These are phyloP conservation scores for Glycine soja DNA, from an alignment of 306 rosid species.

Conservation along the genomic window DNA sequence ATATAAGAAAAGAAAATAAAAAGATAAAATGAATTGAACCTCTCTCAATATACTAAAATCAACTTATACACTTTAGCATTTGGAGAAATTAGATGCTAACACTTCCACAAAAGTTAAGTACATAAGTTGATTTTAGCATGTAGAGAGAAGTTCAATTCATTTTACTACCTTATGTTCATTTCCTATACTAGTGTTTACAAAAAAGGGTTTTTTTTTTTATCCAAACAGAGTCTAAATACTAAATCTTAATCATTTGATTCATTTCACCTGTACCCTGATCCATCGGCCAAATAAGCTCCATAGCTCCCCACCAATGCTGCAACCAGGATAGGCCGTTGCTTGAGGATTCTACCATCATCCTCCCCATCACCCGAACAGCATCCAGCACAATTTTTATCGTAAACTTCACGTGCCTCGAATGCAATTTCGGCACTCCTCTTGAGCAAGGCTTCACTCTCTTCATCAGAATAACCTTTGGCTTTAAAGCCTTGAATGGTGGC, in stretches of 20 bases:
- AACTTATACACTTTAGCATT: too few species aligned
- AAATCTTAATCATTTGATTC: neutral
- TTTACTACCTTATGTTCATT: too few species aligned
- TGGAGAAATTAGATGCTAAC: too few species aligned
- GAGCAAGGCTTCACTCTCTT: slow-evolving; percentile 59
- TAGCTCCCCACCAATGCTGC: slow-evolving; percentile 71
- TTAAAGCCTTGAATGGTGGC: slow-evolving; percentile 68
- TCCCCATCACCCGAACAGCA: slow-evolving; percentile 38
- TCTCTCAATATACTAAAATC: too few species aligned
- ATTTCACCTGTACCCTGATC: slow-evolving; percentile 70
- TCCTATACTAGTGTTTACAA: too few species aligned
- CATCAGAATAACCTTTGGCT: slow-evolving; percentile 58
- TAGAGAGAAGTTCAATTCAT: too few species aligned
- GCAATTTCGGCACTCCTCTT: slow-evolving; percentile 64
- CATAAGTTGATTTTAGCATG: too few species aligned
- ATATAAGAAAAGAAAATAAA: too few species aligned
- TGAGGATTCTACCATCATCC: slow-evolving; percentile 48
- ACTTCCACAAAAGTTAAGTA: too few species aligned
- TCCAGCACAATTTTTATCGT: slow-evolving; percentile 51
- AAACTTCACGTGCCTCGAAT: slow-evolving; percentile 56
- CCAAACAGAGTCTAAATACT: too few species aligned
- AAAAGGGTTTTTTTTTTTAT: too few species aligned
- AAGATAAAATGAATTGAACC: too few species aligned
- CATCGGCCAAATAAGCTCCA: slow-evolving; percentile 73
- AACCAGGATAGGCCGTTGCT: slow-evolving; percentile 53